A percentile compares a stretch with the other conserved stretches of the same genome.
These are phyloP conservation scores for Scedosporium boydii DNA, from an alignment of 2,329 filamentous ascomycete species.

Conservation along the genomic window DNA sequence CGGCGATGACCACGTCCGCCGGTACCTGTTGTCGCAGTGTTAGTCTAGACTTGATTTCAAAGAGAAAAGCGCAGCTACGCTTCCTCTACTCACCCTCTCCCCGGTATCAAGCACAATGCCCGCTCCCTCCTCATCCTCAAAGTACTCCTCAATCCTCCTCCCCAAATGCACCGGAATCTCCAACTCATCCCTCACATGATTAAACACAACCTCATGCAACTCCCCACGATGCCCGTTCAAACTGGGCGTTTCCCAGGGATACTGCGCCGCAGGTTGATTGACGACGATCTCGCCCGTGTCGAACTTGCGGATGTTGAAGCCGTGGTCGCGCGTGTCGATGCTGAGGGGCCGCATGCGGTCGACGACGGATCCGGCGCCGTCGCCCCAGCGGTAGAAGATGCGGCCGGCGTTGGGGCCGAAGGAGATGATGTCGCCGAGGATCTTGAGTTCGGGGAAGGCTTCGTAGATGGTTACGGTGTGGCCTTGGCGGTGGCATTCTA, in stretches of 20 bases:
- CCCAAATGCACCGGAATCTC: slow-evolving; percentile 46
- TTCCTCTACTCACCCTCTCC: slow-evolving; percentile 23
- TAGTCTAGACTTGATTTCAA: too few relatives aligned
- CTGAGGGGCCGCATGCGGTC: not conserved
- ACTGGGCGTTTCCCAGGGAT: slow-evolving; percentile 37
- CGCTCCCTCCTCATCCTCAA: slow-evolving; percentile 39
- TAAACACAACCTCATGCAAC: slow-evolving; percentile 48
- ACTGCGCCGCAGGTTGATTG: slow-evolving; percentile 38
- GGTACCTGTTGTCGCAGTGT: slow-evolving; percentile 18
- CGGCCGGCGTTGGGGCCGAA: slow-evolving; percentile 52
- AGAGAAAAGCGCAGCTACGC: too few relatives aligned
- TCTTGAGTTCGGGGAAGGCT: slow-evolving; percentile 45
- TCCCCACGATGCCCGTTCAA: slow-evolving; percentile 54
- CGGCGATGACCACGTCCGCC: slow-evolving; percentile 42
- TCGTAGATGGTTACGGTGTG: slow-evolving; percentile 51
- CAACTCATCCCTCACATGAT: slow-evolving; percentile 44
- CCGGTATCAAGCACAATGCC: slow-evolving; percentile 41
- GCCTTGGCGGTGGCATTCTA: slow-evolving; percentile 53
- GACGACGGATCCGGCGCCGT: slow-evolving; percentile 26
- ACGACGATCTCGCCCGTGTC: slow-evolving; percentile 50
- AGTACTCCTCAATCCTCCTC: slow-evolving; percentile 40
- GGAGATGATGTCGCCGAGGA: slow-evolving; percentile 52
- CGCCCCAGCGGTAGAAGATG: slow-evolving; percentile 50
- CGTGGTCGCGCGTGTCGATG: slow-evolving; percentile 23
- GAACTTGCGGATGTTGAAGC: slow-evolving; percentile 54